These are phyloP conservation scores for Boletus patriciae DNA, from an alignment of 768 basidiomycete genomes.

Conservation along the genomic window DNA sequence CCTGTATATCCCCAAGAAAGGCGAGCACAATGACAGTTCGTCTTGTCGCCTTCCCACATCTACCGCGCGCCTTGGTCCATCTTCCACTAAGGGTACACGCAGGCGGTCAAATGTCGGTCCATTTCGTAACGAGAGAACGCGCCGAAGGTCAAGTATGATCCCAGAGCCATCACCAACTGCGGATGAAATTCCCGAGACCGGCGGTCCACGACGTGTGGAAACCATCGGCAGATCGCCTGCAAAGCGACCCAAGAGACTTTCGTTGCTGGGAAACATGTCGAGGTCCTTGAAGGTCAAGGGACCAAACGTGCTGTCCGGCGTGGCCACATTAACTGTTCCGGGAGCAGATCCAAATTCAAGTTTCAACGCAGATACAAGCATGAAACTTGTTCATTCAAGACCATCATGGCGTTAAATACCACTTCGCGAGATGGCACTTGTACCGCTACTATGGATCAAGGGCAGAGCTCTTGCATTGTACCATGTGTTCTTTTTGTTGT, in stretches of 20 bases:
- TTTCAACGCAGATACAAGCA: conserved; percentile 48
- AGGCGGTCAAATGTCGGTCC: conserved; percentile 76
- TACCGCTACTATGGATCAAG: conserved; percentile 12
- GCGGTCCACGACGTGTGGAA: conserved; percentile 44
- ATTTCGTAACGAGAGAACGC: conserved; percentile 67
- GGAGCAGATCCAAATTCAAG: conserved; percentile 44
- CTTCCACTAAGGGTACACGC: conserved; percentile 42
- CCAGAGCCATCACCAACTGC: conserved; percentile 58
- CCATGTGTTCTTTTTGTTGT: conserved; percentile 6
- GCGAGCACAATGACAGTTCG: conserved; percentile 43
- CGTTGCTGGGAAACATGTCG: conserved; percentile 44
- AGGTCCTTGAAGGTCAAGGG: conserved; percentile 38
- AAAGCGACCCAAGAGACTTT: conserved; percentile 59
- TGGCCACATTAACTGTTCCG: conserved; percentile 31
- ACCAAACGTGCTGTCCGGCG: conserved; percentile 33
- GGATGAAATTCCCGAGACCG: conserved; percentile 36
- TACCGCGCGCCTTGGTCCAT: conserved; percentile 39
- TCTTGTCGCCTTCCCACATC: conserved; percentile 50
- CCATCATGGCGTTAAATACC: conserved; percentile 59
- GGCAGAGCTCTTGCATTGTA: conserved; percentile 21
- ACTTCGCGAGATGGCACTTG: conserved; percentile 1
- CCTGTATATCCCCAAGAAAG: conserved; percentile 37
- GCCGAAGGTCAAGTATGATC: conserved; percentile 80
- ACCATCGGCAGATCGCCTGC: conserved; percentile 49
- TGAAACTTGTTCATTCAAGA: conserved; percentile 39